phyloP scores from a whole-genome alignment of 768 basidiomycete genomes.

The Sarcomyxa edulis region DNA sequence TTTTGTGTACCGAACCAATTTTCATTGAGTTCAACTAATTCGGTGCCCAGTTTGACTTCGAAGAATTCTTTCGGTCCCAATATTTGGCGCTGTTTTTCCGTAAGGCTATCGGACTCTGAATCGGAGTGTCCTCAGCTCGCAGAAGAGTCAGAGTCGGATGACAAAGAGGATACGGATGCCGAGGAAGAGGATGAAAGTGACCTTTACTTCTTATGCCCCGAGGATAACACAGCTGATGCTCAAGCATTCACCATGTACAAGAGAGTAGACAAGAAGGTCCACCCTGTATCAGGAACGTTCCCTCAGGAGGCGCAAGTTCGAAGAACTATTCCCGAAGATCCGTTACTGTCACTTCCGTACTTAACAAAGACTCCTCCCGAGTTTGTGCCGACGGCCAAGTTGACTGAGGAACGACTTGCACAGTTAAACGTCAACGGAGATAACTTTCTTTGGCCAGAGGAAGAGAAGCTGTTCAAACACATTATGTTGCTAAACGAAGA shows the following conservation, averaged over 20 bases:
- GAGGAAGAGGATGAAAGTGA: too few species aligned
- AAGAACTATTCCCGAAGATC: constrained; percentile 26
- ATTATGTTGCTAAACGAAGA: constrained; percentile 24
- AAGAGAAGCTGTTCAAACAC: constrained; percentile 26
- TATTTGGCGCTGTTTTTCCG: too few species aligned
- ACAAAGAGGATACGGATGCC: too few species aligned
- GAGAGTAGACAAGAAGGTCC: constrained; percentile 21
- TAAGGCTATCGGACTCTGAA: too few species aligned
- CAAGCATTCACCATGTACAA: constrained; percentile 22
- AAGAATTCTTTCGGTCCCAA: too few species aligned
- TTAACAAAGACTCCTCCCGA: constrained; percentile 24
- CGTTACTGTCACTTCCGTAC: constrained; percentile 19
- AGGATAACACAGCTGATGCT: too few species aligned
- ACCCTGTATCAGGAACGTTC: constrained; percentile 26
- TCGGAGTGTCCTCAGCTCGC: too few species aligned
- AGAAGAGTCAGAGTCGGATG: too few species aligned
- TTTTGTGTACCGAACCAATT: too few species aligned
- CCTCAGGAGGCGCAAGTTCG: constrained; percentile 27
- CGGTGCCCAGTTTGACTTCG: too few species aligned
- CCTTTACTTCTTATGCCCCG: too few species aligned
- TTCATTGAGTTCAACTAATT: too few species aligned
- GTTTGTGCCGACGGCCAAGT: constrained; percentile 20
- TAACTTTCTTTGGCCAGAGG: constrained; percentile 28
- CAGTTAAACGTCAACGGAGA: constrained; percentile 17
- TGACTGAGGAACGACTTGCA: constrained; percentile 22